Base-by-base conservation (phyloP, 2,329 filamentous ascomycete species). In the Clonostachys chloroleuca region DNA sequence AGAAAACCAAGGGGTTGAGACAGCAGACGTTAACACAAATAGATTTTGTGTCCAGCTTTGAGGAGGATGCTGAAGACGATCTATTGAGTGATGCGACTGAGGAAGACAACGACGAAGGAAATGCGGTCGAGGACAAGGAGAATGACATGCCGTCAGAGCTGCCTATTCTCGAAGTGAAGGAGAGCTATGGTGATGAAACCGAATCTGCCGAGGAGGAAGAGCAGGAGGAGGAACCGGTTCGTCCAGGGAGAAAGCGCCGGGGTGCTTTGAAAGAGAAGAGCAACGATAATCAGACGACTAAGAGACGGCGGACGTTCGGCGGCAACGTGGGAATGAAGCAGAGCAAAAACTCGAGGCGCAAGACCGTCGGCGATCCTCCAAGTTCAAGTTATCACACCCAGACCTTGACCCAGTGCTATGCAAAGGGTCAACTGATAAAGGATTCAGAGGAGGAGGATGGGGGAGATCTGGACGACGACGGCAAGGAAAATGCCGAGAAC, bases 11-110 rank as follows among this genome's bases (percentile, higher is more conserved):
- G 35, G 34, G 3, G 40, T 30, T 14, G 36, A 44, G 12, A 17
- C 33, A 73, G 55, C 65, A 69, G 56, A 73, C 69, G 2, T 52
- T 73, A 18, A 73, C 69, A 6, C 70, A 73, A 52, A 64, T 71
- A 40, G 64, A 66, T 42, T 69, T 64, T 56, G 63, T 66, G 17
- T 68, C 58, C 36, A 64, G 16, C 66, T 59, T 36, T 64, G 60
- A 51, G 59, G 62, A n/a, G 59, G 61, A 14, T 64, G 58, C 16
- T 57, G 60, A 6, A 55, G 56, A 6, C 58, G 59, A 33, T 50
- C 53, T 10, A 55, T 56, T 16, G 51, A 59, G 17, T 44, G 59
- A 18, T 60, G 56, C 42, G 59, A 62, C 39, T 46, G 59, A 64
- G 36, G 50, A 49, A 37, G 45, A 51, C n/a, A 47, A 47, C 30